Base-by-base conservation (phyloP, 331 rosid species). In the Telfairia occidentalis region DNA sequence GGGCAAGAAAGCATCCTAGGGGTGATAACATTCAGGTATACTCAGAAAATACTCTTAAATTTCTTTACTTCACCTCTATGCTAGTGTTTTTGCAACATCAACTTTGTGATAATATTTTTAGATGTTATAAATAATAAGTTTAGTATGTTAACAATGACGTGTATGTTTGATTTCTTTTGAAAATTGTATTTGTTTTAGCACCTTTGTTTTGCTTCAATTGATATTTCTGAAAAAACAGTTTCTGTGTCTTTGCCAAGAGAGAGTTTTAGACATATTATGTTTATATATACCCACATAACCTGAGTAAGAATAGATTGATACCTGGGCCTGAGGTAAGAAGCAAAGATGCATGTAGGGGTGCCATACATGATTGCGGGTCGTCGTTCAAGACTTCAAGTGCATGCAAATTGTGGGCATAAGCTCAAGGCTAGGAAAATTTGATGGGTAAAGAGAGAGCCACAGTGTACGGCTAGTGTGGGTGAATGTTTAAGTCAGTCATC, bases 11-110 rank as follows among this genome's bases (percentile, higher is more conserved):
- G 86, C 92, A 91, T 82, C 97, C 96, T 28, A 85, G 97, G 53
- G 95, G 97, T 11, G 98, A 94, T 59, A 91, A 88, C 92, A 85
- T 94, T 84, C 98, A 94, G 95, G 98, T 91, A 52, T 66, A 38
- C 76, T 72, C 40, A 66, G 45, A 35, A 60, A 74, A 74, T 60
- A 57, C 40, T 58, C 45, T 40, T 32, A 42, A 50, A 46, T 18
- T 71, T 73, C n/a, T 38, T 55, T 55, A 75, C 57, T 43, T 48
- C 46, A 52, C 50, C 2, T 52, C n/a, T 9, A 5, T 59, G 74
- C 24, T 6, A 70, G 34, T 45, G 38, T 26, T 69, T 24, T 69
- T 42, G 32, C 57, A 69, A 43, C 55, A 42, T 69, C 29, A 30
- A 29, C 21, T 43, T 69, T 38, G 6, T 26, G 74, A 42, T 13